These are phyloP conservation scores for Globisporangium orthogonon DNA, from an alignment of 352 stramenopile species.

Conservation along the genomic window DNA sequence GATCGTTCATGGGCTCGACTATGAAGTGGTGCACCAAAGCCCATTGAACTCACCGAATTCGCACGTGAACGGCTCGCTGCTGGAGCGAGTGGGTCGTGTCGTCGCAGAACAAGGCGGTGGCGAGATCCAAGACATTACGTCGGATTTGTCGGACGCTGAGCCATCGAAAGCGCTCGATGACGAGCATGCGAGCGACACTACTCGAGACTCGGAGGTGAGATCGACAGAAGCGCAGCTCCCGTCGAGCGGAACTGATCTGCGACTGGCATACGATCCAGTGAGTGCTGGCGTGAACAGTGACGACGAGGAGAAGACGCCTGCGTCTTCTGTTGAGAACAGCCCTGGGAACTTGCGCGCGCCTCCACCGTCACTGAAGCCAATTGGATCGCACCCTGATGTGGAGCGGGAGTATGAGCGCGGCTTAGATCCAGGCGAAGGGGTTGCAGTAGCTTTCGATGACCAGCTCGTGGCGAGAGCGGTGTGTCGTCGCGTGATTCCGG, in stretches of 20 bases:
- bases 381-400: constrained; percentile 17
- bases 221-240: too few species aligned
- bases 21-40: constrained; percentile 20
- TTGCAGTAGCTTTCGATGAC: constrained; percentile 47
- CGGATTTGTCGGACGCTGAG: constrained; percentile 21
- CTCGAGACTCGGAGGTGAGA: background rate
- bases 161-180: constrained; percentile 11
- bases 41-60: constrained; percentile 13
- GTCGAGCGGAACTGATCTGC: background rate
- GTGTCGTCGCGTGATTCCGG: constrained; percentile 67
- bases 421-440: constrained; percentile 59
- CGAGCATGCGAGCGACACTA: constrained; percentile 11
- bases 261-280: constrained; percentile 6
- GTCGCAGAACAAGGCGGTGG: constrained; percentile 66
- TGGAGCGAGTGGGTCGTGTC: constrained; percentile 65
- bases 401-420: constrained; percentile 43
- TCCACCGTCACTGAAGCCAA: constrained; percentile 3
- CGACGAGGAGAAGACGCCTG: constrained; percentile 8
- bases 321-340: constrained; percentile 5
- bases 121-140: constrained; percentile 78
- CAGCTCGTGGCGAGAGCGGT: constrained; percentile 55
- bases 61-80: constrained; percentile 30
- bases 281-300: constrained; percentile 3
- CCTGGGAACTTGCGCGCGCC: background rate
- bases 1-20: constrained; percentile 31